Evolutionary conservation across 2,329 filamentous ascomycete species (phyloP), one percentile per base, ranked within the genome.

Genomic region (Scedosporium apiospermum): DNA sequence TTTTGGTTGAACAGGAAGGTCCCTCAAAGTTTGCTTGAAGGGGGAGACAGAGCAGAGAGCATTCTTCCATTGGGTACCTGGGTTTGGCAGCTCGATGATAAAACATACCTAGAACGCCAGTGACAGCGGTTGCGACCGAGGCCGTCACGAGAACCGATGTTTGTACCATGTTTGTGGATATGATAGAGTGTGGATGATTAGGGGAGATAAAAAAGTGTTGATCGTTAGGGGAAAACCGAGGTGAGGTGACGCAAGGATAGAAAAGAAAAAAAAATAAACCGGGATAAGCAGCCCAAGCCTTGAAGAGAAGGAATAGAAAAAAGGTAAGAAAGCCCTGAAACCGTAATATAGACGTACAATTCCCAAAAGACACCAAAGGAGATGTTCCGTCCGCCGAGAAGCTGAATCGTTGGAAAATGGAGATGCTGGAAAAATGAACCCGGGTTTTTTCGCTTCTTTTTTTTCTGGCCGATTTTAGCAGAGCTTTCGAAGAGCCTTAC

Each of bases 81-180:
- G 57, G 34, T 9, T 7, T 44, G 41, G 41, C 26, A 61, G 46
- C 26, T 26, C 6, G 41, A 10, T 38, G 34, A 38, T 38, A 38
- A 38, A 38, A 75, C 75, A 71, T 80, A 88, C 85, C 85, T 68
- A 86, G 70, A 62, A 86, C 66, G 66, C 82, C 84, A 61, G 84
- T 83, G 63, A 83, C 83, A 67, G 82, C 75, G 59, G 83, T 84
- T 70, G 83, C 84, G 71, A 85, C 80, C 63, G 83, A 83, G 72
- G 84, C 82, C 72, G 83, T 85, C 73, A 84, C 80, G 71, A 86
- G 71, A 67, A 79, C 83, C 66, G 76, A 78, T 65, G 79, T 75
- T 72, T 82, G 79, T 66, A 82, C 75, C 76, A 78, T 78, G 63
- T 66, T 70, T 65, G 65, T 65, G 63, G 62, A 63, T 62, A 58